These are phyloP conservation scores for Hsuehochloa calcarea DNA, from an alignment of 176 grass and related monocot species.

Conservation along the genomic window DNA sequence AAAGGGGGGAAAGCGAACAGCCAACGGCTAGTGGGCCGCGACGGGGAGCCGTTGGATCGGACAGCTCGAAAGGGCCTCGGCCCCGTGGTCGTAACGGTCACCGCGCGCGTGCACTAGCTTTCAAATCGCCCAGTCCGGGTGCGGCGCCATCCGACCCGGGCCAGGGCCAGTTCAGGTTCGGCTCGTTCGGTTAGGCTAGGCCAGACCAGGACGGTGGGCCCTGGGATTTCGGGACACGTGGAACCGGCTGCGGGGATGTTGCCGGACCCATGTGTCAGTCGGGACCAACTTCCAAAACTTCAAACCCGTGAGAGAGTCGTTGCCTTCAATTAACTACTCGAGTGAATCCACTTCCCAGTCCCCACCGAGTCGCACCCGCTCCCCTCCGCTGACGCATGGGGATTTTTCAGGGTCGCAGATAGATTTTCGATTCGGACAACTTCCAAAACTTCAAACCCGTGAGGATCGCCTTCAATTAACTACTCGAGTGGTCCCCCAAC, in stretches of 20 bases:
- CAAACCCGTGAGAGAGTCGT: neutral
- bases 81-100: conserved; percentile 40
- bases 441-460: too few species aligned
- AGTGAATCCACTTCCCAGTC: too few species aligned
- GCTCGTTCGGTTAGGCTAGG: neutral
- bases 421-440: too few species aligned
- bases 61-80: conserved; percentile 1
- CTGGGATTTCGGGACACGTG: neutral
- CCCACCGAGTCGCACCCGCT: neutral
- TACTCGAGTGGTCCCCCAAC: too few species aligned
- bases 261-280: neutral
- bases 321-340: too few species aligned
- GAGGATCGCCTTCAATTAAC: too few species aligned
- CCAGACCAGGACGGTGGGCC: too few species aligned
- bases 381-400: neutral
- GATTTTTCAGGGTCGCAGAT: too few species aligned
- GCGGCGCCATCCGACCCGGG: neutral
- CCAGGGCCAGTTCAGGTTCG: neutral
- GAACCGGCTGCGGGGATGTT: neutral
- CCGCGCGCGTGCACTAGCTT: conserved; percentile 30
- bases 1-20: neutral
- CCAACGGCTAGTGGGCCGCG: conserved; percentile 62
- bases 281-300: neutral
- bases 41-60: conserved; percentile 38
- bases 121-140: conserved; percentile 16